Evolutionary conservation across 129 eudicot genomes (phyloP).

Genomic region (Escallonia herrerae): DNA sequence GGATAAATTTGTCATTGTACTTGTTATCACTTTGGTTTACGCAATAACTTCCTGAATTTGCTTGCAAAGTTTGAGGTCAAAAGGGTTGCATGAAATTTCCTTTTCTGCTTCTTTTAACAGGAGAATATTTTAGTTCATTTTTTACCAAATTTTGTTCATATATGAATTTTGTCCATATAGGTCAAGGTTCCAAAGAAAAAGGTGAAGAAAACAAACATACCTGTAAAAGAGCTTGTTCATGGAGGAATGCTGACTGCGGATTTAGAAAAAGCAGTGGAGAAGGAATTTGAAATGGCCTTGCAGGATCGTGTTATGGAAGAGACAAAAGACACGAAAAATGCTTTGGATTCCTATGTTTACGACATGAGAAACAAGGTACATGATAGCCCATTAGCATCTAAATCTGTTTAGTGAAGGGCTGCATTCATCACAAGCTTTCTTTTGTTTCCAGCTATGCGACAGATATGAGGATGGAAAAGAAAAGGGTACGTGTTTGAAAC

Average conservation of each 20-base stretch:
- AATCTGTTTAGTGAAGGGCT: background rate
- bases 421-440: background rate
- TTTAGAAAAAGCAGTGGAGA: slow-evolving; percentile 84
- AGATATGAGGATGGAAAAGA: slow-evolving; percentile 61
- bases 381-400: background rate
- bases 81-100: too few relatives aligned
- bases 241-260: slow-evolving; percentile 63
- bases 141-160: too few relatives aligned
- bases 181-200: slow-evolving; percentile 84
- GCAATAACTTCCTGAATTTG: too few relatives aligned
- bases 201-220: slow-evolving; percentile 59
- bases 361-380: slow-evolving; percentile 93
- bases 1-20: too few relatives aligned
- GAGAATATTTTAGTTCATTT: too few relatives aligned
- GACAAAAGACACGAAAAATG: slow-evolving; percentile 90
- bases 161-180: slow-evolving; percentile 15
- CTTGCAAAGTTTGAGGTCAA: too few relatives aligned
- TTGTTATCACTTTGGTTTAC: too few relatives aligned
- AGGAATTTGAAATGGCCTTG: slow-evolving; percentile 95
- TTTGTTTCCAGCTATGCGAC: slow-evolving; percentile 54
- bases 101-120: too few relatives aligned
- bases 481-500: too few relatives aligned
- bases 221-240: slow-evolving; percentile 55
- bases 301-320: slow-evolving; percentile 98
- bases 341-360: slow-evolving; percentile 88